Base-by-base conservation (phyloP, 768 basidiomycete species). In the Calocybe cyanea region DNA sequence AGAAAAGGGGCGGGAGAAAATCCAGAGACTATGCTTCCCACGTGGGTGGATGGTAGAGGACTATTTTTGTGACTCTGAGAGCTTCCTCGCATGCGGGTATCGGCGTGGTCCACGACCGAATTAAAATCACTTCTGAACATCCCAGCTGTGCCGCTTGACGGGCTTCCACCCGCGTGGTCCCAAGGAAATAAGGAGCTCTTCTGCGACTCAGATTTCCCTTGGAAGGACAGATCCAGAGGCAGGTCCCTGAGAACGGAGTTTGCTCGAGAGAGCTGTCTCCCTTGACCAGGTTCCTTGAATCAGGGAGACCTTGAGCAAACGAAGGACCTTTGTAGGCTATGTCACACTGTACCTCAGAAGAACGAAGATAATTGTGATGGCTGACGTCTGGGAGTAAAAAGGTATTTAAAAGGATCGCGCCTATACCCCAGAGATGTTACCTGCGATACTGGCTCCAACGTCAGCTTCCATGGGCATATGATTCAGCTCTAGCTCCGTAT, bases 211-310 rank as follows among this genome's bases (percentile, higher is more conserved):
- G 68, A 66, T 33, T 64, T 60, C 24, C 62, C 61, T 32, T 69
- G 67, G 21, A 66, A 59, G 8, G 62, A 53, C 4, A 72, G 49
- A 36, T 76, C 75, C 40, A 77, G 55, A 10, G 69, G 75, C 34
- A 84, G 63, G 46, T 79, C 75, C 30, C 73, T 77, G 19, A 76
- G 49, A 7, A 71, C 56, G 33, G 78, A 81, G 11, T 71, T 71
- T 10, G 78, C 75, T 15, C 76, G 74, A 36, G 88, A 87, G 25
- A 67, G 68, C n/a, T 71, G 78, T 52, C 89, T 87, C n/a, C 74
- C 87, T 81, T 87, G 85, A 23, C 86, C 89, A 38, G 88, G 88
- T 67, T 90, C 87, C 89, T 89, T 55, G n/a, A 49, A 20, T 33
- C 21, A 18, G 30, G 9, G 10, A 15, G 28, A 33, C 47, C 32